Percentiles rank a stretch among this genome's conserved stretches.
Evolutionary conservation across 768 basidiomycete genomes (phyloP).

Genomic region (Hygrophoropsis aurantiaca): DNA sequence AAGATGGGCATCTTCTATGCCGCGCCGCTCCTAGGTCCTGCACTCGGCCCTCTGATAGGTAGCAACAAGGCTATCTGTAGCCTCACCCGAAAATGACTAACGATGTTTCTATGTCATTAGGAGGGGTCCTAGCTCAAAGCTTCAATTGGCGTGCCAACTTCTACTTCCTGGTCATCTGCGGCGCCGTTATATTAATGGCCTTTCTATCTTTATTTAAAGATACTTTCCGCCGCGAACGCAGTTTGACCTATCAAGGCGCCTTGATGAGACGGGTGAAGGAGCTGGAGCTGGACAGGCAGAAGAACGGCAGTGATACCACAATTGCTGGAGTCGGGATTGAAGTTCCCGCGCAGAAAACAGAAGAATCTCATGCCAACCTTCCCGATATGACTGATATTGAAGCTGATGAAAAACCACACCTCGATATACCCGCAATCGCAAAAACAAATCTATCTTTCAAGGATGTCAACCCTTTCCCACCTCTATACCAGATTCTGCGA

Average conservation of each 20-base stretch:
- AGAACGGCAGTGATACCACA: constrained; percentile 16
- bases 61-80: no score
- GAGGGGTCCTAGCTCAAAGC: constrained; percentile 60
- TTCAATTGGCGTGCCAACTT: constrained; percentile 79
- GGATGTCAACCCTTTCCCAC: constrained; percentile 69
- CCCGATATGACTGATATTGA: constrained; percentile 20
- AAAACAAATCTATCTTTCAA: constrained; percentile 53
- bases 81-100: no score
- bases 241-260: constrained; percentile 69
- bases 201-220: constrained; percentile 71
- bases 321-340: neutral
- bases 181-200: constrained; percentile 47
- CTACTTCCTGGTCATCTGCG: constrained; percentile 72
- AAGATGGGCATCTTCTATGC: constrained; percentile 85
- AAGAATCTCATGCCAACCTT: neutral
- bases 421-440: constrained; percentile 10
- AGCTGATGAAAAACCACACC: constrained; percentile 6
- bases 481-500: constrained; percentile 54
- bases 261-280: constrained; percentile 42
- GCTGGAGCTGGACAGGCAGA: constrained; percentile 12
- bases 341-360: neutral
- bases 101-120: constrained; percentile 36
- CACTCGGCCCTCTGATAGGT: no score
- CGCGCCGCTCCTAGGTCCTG: constrained; percentile 49
- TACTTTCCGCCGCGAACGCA: constrained; percentile 77